Conservation (phyloP, 2,329 filamentous ascomycete genomes). For the Diaporthe aspalathi region DNA sequence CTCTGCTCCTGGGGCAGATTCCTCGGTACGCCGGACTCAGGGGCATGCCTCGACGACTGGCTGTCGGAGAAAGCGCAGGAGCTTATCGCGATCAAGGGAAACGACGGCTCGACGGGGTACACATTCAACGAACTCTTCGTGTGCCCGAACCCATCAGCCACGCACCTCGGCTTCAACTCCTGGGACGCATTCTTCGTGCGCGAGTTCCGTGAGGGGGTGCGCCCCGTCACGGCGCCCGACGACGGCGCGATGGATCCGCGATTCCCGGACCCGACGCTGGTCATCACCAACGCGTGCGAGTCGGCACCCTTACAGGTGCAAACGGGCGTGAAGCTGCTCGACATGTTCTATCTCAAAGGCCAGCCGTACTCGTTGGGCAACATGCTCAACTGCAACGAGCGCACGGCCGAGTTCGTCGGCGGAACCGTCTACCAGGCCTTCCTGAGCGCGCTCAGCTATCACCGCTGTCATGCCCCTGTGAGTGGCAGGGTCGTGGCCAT, state of each 20-base stretch:
- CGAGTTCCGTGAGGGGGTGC: constrained; percentile 56
- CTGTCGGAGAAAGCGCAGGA: background rate
- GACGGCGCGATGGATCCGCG: background rate
- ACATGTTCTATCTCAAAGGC: constrained; percentile 70
- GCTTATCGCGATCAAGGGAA: background rate
- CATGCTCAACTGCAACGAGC: constrained; percentile 62
- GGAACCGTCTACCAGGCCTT: constrained; percentile 72
- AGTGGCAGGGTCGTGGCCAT: constrained; percentile 64
- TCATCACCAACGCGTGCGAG: constrained; percentile 69
- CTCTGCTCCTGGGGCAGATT: background rate
- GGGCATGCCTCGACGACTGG: constrained; percentile 4
- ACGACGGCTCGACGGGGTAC: background rate
- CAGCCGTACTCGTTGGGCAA: constrained; percentile 67
- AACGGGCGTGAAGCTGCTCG: constrained; percentile 56
- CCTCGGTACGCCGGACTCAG: constrained; percentile 5
- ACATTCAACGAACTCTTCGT: constrained; percentile 8
- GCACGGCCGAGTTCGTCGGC: constrained; percentile 61
- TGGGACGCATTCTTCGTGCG: constrained; percentile 74
- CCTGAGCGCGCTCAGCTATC: constrained; percentile 68
- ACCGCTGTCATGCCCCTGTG: constrained; percentile 71
- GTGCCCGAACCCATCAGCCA: constrained; percentile 52
- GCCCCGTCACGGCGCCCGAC: constrained; percentile 57
- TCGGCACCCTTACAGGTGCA: constrained; percentile 61
- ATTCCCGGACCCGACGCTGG: constrained; percentile 56
- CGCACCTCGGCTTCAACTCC: constrained; percentile 63